phyloP scores from a whole-genome alignment of 2,329 filamentous ascomycete species.

The Magnaporthiopsis incrustans region DNA sequence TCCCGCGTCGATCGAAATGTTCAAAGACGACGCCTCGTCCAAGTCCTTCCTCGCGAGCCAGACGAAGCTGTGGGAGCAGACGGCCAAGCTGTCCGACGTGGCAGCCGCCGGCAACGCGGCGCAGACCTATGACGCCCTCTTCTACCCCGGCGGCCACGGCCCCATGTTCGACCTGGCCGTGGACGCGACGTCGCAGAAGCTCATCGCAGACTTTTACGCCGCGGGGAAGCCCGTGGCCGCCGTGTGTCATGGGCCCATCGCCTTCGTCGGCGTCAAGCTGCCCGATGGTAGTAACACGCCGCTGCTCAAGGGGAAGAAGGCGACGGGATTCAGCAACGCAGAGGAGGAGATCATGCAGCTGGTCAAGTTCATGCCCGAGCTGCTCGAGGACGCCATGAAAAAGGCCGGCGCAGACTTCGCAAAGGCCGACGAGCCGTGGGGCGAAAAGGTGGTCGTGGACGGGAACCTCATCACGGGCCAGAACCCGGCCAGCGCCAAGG shows the following conservation, averaged over 20 bases:
- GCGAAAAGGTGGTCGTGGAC: slow-evolving; percentile 39
- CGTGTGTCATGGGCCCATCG: slow-evolving; percentile 63
- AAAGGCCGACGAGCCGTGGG: slow-evolving; percentile 45
- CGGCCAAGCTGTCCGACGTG: slow-evolving; percentile 47
- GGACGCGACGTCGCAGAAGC: slow-evolving; percentile 45
- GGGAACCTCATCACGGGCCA: slow-evolving; percentile 49
- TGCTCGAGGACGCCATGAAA: slow-evolving; percentile 48
- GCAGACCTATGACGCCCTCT: slow-evolving; percentile 14
- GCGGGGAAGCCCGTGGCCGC: slow-evolving; percentile 55
- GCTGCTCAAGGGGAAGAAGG: slow-evolving; percentile 46
- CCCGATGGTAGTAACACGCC: slow-evolving; percentile 34
- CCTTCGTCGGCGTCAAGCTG: slow-evolving; percentile 48
- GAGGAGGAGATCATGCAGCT: slow-evolving; percentile 42
- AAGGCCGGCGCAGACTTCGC: slow-evolving; percentile 45
- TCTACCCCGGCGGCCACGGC: slow-evolving; percentile 44
- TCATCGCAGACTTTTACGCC: slow-evolving; percentile 55
- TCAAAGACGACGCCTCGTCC: slow-evolving; percentile 43
- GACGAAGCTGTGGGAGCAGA: slow-evolving; percentile 55
- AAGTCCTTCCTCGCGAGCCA: slow-evolving; percentile 48
- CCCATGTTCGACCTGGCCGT: slow-evolving; percentile 61
- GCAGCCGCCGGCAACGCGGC: slow-evolving; percentile 26
- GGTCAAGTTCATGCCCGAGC: slow-evolving; percentile 44
- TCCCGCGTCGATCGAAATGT: slow-evolving; percentile 46
- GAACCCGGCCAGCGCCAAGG: slow-evolving; percentile 46
- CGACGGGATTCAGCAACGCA: slow-evolving; percentile 51